These are phyloP conservation scores for Irpex lacteus DNA, from an alignment of 1,284 basidiomycete species.

Conservation along the genomic window DNA sequence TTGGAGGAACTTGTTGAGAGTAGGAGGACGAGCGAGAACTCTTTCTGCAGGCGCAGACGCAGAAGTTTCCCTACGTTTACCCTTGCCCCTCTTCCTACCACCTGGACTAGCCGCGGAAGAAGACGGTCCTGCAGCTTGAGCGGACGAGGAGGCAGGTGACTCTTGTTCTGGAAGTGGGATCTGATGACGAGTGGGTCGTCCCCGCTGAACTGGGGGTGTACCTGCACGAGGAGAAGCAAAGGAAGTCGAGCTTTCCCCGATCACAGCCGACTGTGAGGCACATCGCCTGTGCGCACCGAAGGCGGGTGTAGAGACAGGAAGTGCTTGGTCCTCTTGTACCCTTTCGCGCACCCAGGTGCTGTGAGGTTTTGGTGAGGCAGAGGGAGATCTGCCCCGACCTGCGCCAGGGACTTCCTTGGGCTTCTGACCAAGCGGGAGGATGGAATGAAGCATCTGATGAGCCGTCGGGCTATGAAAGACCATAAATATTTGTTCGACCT, in stretches of 20 bases:
- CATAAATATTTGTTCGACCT: neutral
- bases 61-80: neutral
- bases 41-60: neutral
- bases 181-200: neutral
- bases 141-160: neutral
- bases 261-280: neutral
- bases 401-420: neutral
- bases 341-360: neutral
- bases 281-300: neutral
- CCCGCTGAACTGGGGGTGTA: neutral
- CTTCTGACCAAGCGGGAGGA: neutral
- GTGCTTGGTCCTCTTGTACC: neutral
- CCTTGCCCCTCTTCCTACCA: neutral
- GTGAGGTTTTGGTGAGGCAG: neutral
- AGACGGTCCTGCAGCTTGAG: neutral
- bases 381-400: neutral
- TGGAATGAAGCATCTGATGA: neutral
- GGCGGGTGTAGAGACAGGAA: neutral
- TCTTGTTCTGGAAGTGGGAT: neutral
- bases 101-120: neutral
- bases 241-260: neutral
- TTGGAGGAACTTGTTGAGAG: neutral
- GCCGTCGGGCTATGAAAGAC: neutral
- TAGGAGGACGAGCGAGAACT: neutral
- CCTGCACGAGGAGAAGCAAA: neutral